Evolutionary conservation across 805 yeast genomes (phyloP).

Genomic region (Metschnikowia gelsemii): DNA sequence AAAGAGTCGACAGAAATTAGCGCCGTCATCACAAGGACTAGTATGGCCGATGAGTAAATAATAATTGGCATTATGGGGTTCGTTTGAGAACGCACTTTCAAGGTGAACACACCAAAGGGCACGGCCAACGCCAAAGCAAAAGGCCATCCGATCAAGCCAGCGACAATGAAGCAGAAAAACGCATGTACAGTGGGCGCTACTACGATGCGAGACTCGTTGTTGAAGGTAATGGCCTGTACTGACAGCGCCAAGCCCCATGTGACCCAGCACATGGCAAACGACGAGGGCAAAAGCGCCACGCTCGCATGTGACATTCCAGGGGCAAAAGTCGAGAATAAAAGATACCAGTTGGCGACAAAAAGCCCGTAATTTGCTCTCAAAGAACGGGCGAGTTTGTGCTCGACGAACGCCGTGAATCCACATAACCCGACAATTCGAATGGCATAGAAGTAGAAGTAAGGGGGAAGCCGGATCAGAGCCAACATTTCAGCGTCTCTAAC

Average conservation of each 20-base stretch:
- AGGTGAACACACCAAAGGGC: conserved; percentile 52
- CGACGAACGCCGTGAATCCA: conserved; percentile 47
- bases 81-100: conserved; percentile 16
- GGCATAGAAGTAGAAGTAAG: conserved; percentile 48
- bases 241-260: conserved; percentile 45
- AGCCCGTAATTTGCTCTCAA: conserved; percentile 35
- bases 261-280: conserved; percentile 58
- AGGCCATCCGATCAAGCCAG: conserved; percentile 91
- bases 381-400: conserved; percentile 49
- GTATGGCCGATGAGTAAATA: conserved; percentile 7
- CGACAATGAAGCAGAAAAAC: conserved; percentile 49
- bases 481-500: conserved; percentile 17
- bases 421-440: conserved; percentile 44
- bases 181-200: conserved; percentile 16
- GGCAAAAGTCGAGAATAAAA: conserved; percentile 57
- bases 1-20: conserved; percentile 53
- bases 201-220: conserved; percentile 6
- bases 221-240: conserved; percentile 23
- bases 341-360: conserved; percentile 55
- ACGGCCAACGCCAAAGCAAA: conserved; percentile 64
- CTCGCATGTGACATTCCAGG: conserved; percentile 92
- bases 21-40: conserved; percentile 22
- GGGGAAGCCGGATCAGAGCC: conserved; percentile 19
- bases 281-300: conserved; percentile 79
- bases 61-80: conserved; percentile 16